Evolutionary conservation across 768 basidiomycete genomes (phyloP).

Genomic region (Leccinum olivaceopallidum): DNA sequence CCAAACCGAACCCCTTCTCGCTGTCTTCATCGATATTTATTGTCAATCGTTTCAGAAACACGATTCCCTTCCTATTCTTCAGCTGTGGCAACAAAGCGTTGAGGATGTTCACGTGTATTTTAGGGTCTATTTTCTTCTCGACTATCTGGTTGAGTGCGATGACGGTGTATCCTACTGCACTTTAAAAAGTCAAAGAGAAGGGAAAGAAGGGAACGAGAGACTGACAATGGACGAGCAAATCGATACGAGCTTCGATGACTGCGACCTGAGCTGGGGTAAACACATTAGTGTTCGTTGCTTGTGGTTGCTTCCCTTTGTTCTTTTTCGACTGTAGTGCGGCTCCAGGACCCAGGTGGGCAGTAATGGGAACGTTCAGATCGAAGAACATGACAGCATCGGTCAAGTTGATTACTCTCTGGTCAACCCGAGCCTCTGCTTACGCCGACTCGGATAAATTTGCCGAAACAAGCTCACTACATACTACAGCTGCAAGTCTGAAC

Average conservation of each 20-base stretch:
- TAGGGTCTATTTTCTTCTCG: conserved; percentile 69
- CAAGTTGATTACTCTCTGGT: background rate
- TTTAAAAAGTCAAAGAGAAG: conserved; percentile 8
- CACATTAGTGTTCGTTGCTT: conserved; percentile 32
- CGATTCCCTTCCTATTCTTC: conserved; percentile 55
- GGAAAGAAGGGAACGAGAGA: conserved; percentile 9
- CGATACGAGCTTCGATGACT: conserved; percentile 61
- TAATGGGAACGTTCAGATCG: conserved; percentile 64
- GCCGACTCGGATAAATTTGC: background rate
- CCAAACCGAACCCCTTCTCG: conserved; percentile 83
- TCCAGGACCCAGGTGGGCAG: conserved; percentile 21
- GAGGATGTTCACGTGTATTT: conserved; percentile 65
- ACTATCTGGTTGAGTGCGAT: conserved; percentile 76
- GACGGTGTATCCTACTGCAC: conserved; percentile 82
- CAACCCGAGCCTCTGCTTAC: no score
- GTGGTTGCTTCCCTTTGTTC: conserved; percentile 35
- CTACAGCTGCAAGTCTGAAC: no score
- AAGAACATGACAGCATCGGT: conserved; percentile 54
- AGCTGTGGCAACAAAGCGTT: conserved; percentile 59
- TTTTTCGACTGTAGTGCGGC: conserved; percentile 24
- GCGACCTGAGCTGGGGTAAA: conserved; percentile 60
- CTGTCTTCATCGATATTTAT: conserved; percentile 81
- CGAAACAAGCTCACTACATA: background rate
- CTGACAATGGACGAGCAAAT: conserved; percentile 73
- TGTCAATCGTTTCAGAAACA: conserved; percentile 76